Base-by-base conservation (phyloP, 2,329 filamentous ascomycete genomes). In the Laburnicola sp. region DNA sequence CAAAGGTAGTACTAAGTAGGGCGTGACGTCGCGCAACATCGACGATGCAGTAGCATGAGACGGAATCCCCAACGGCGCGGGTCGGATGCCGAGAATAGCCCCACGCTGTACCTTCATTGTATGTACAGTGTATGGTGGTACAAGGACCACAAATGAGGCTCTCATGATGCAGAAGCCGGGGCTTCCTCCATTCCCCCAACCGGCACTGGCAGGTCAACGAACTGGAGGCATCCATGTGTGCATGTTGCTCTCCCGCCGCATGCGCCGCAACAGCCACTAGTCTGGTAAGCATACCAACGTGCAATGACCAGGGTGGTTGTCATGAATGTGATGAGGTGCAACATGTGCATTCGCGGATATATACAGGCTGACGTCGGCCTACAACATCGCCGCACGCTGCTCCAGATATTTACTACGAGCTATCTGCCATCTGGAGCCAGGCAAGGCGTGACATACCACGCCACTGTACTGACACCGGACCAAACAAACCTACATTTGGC, bases 161-260 rank as follows among this genome's bases (percentile, higher is more conserved):
- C 10, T 56, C 35, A 28, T 57, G 49, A 49, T 59, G 61, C 54
- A 57, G 41, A 41, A 44, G 45, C 51, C 30, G n/a, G 7, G 7
- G 50, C 52, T 60, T 56, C 56, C 51, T 42, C 48, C 36, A 40
- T 45, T 30, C 53, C 51, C 45, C 44, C 41, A 31, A 16, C 16
- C 2, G 26, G 27, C 41, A 9, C 43, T 41, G 37, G 44, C 9
- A 45, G 11, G 23, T 32, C 16, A 31, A 47, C 23, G 44, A 37
- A 38, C 30, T 26, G 39, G 28, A 51, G 43, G 35, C 35, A 57
- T 50, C 48, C 54, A 39, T 57, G 40, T 49, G n/a, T 26, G 9
- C 28, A 23, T 51, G 57, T 50, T 54, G 51, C 51, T 62, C 60
- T 68, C 64, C 64, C 63, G 66, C 62, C 59, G 55, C 60, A 69